phyloP scores from a whole-genome alignment of 495 filamentous ascomycete species.

The Amphirosellinia nigrospora region DNA sequence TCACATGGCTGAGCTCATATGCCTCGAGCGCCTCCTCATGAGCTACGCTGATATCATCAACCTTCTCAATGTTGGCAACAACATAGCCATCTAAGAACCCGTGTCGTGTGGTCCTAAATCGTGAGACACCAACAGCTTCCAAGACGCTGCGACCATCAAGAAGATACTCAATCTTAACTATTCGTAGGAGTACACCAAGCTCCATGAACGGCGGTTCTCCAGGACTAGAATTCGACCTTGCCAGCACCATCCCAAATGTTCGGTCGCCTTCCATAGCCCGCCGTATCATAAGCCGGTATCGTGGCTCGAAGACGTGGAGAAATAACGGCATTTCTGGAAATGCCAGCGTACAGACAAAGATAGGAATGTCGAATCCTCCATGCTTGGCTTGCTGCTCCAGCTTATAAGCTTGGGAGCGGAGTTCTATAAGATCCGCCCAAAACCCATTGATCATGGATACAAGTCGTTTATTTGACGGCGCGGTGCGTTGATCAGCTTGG shows the following conservation, averaged over 20 bases:
- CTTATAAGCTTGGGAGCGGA: slow-evolving; percentile 41
- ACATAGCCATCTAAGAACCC: slow-evolving; percentile 76
- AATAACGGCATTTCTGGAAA: slow-evolving; percentile 86
- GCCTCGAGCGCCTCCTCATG: slow-evolving; percentile 81
- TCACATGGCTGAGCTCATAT: slow-evolving; percentile 55
- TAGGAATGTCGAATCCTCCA: slow-evolving; percentile 65
- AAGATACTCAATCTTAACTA: slow-evolving; percentile 72
- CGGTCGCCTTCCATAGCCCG: slow-evolving; percentile 73
- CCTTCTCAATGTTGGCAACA: slow-evolving; percentile 71
- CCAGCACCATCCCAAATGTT: slow-evolving; percentile 83
- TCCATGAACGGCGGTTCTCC: slow-evolving; percentile 62
- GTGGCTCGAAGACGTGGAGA: slow-evolving; percentile 88
- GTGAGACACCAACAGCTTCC: slow-evolving; percentile 73
- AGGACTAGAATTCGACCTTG: slow-evolving; percentile 30
- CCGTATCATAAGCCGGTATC: slow-evolving; percentile 86
- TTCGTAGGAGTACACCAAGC: slow-evolving; percentile 78
- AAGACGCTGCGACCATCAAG: slow-evolving; percentile 82
- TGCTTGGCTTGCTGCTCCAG: slow-evolving; percentile 45
- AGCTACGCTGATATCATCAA: slow-evolving; percentile 79
- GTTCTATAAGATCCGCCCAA: slow-evolving; percentile 67
- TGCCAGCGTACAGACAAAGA: slow-evolving; percentile 82
- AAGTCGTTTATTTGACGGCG: slow-evolving; percentile 67
- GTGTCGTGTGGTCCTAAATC: slow-evolving; percentile 73
- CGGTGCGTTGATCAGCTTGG: slow-evolving; percentile 51
- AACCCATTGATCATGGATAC: slow-evolving; percentile 64